Conservation (phyloP, 2,329 filamentous ascomycete genomes). For the Penicillium sp. region DNA sequence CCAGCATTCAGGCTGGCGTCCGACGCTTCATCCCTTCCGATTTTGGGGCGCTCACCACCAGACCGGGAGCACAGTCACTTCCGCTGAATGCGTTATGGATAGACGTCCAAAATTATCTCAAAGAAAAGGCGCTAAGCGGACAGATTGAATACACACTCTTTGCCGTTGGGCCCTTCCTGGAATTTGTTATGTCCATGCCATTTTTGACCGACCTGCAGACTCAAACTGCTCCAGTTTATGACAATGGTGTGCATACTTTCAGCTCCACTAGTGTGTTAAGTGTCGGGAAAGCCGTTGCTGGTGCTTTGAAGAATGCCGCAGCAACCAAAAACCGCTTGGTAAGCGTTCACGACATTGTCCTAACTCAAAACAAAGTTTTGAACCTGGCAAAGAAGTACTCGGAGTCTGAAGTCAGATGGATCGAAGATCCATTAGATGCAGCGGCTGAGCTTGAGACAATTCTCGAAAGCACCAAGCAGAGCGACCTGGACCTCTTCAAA, state of each 20-base stretch:
- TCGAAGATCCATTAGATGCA: neutral
- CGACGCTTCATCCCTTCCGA: conserved; percentile 3
- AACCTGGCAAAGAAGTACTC: conserved; percentile 6
- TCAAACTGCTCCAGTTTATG: neutral
- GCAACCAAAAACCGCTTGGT: conserved; percentile 2
- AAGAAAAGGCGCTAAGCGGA: neutral
- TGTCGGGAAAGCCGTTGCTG: conserved; percentile 1
- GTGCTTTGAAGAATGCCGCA: neutral
- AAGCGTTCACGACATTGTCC: conserved; percentile 1
- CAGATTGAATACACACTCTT: conserved; percentile 9
- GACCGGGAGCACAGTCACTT: neutral
- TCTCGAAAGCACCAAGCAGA: neutral
- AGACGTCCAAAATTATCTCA: conserved; percentile 3
- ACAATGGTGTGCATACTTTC: conserved; percentile 1
- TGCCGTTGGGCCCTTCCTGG: conserved; percentile 6
- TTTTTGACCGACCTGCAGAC: conserved; percentile 6
- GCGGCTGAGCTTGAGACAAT: neutral
- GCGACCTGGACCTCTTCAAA: neutral
- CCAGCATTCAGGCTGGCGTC: conserved; percentile 1
- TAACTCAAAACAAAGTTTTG: conserved; percentile 2
- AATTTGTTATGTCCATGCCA: conserved; percentile 11
- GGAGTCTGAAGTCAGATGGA: neutral
- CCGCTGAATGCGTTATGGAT: neutral
- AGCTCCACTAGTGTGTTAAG: conserved; percentile 2
- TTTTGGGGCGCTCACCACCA: neutral